These are phyloP conservation scores for Nicotiana sylvestris DNA, from an alignment of 257 asterid genomes.

Conservation along the genomic window DNA sequence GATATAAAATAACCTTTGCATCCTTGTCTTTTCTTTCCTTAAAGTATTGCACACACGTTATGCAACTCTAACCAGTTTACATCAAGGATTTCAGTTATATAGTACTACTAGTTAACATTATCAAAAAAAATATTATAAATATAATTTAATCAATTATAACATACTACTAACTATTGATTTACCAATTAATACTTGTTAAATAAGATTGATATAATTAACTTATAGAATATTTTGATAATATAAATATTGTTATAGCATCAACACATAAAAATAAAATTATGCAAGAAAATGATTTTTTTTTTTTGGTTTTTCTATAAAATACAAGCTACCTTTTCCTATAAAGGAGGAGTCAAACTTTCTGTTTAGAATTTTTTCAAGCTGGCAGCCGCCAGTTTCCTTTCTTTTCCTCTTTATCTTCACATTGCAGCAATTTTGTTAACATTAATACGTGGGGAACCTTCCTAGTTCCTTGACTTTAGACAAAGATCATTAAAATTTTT, in stretches of 20 bases:
- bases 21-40: background rate
- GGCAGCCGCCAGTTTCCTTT: background rate
- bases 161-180: too few relatives aligned
- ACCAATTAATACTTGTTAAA: too few relatives aligned
- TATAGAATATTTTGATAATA: too few relatives aligned
- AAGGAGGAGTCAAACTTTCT: background rate
- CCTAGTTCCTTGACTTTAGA: background rate
- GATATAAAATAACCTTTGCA: background rate
- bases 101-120: background rate
- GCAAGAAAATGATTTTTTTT: background rate
- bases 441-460: background rate
- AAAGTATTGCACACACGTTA: background rate
- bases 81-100: background rate
- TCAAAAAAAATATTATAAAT: too few relatives aligned
- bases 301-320: background rate
- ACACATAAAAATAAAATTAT: too few relatives aligned
- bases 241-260: too few relatives aligned
- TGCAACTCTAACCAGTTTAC: background rate
- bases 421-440: background rate
- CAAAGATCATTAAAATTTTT: background rate
- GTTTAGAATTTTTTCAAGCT: background rate
- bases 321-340: background rate
- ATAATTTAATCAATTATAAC: too few relatives aligned
- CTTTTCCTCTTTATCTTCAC: background rate
- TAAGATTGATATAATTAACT: too few relatives aligned